Percentiles rank a stretch among this genome's conserved stretches.
phyloP scores from a whole-genome alignment of 768 basidiomycete genomes.

The Porpolomopsis calyptriformis region DNA sequence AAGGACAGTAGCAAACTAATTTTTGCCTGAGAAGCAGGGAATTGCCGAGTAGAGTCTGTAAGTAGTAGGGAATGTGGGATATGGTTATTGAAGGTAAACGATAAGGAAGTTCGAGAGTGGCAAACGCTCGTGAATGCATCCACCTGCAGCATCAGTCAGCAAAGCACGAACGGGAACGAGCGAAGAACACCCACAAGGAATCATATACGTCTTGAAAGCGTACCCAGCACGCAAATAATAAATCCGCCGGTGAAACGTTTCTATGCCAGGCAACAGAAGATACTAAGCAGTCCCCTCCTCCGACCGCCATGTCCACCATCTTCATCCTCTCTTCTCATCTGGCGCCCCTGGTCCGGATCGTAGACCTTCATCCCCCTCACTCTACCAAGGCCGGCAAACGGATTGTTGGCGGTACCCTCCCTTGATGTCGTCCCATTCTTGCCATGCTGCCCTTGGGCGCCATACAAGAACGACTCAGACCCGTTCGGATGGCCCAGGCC shows the following conservation, averaged over 20 bases:
- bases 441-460: conserved; percentile 32
- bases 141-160: no score
- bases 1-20: no score
- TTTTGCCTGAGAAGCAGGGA: no score
- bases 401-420: conserved; percentile 38
- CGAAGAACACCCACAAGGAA: neutral
- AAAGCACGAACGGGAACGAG: no score
- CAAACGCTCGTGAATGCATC: no score
- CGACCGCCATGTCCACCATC: conserved; percentile 49
- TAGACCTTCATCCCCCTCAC: conserved; percentile 52
- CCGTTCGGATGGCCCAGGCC: conserved; percentile 25
- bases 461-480: conserved; percentile 63
- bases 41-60: no score
- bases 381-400: conserved; percentile 20
- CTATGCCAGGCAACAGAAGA: conserved; percentile 50
- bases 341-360: conserved; percentile 53
- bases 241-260: no score
- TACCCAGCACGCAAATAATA: neutral
- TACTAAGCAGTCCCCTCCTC: conserved; percentile 50
- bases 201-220: neutral
- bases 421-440: conserved; percentile 43
- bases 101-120: no score
- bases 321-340: conserved; percentile 50
- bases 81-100: no score
- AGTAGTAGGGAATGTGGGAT: no score